A percentile compares a stretch with the other conserved stretches of the same genome.
Conservation (phyloP, 2,329 filamentous ascomycete genomes). For the Sarocladium strictum region DNA sequence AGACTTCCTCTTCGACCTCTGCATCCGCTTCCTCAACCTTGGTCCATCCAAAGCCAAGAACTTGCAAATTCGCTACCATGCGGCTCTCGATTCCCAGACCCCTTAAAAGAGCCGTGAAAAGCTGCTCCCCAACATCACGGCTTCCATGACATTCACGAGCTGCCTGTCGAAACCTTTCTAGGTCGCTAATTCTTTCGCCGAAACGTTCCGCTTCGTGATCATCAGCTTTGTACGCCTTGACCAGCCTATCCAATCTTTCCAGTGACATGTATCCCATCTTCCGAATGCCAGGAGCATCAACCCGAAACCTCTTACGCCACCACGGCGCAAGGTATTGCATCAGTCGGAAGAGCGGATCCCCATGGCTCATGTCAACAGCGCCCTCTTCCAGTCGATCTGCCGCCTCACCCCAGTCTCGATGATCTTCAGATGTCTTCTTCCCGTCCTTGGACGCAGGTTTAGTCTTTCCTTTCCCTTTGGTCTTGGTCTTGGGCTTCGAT, state of each 20-base stretch:
- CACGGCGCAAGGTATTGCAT: conserved; percentile 72
- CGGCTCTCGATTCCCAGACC: conserved; percentile 77
- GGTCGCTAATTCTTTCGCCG: conserved; percentile 66
- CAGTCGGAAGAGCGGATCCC: conserved; percentile 73
- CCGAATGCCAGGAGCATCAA: conserved; percentile 73
- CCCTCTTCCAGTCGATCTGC: conserved; percentile 66
- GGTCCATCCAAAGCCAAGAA: conserved; percentile 84
- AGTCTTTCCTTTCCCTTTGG: conserved; percentile 30
- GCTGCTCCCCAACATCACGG: conserved; percentile 78
- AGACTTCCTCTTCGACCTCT: conserved; percentile 20
- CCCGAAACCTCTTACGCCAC: conserved; percentile 80
- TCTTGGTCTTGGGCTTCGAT: conserved; percentile 15
- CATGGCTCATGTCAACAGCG: conserved; percentile 69
- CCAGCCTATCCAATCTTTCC: conserved; percentile 66
- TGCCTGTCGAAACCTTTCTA: conserved; percentile 61
- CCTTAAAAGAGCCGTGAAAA: conserved; percentile 81
- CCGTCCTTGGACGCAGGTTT: conserved; percentile 24
- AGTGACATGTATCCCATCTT: conserved; percentile 85
- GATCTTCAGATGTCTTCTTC: conserved; percentile 24
- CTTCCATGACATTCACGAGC: conserved; percentile 73
- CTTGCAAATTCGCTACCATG: conserved; percentile 79
- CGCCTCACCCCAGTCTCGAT: conserved; percentile 62
- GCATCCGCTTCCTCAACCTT: conserved; percentile 72
- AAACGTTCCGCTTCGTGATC: conserved; percentile 57
- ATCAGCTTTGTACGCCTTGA: conserved; percentile 61